phyloP scores from a whole-genome alignment of 1,139 yeast genomes.

The Candida sojae region DNA sequence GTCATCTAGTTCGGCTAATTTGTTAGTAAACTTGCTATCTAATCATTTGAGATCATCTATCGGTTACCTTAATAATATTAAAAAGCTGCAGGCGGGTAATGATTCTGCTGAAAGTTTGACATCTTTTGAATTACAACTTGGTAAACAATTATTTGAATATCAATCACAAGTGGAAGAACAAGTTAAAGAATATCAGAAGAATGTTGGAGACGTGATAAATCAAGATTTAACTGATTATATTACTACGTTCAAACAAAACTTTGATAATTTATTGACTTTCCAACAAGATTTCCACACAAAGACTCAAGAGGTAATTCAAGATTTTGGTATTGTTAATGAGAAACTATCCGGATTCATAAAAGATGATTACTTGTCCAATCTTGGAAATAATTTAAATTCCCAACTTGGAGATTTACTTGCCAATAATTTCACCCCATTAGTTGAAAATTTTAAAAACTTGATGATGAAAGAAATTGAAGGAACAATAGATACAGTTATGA shows the following conservation, averaged over 20 bases:
- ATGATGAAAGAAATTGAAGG: slow-evolving; percentile 9
- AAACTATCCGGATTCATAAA: slow-evolving; percentile 17
- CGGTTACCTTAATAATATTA: slow-evolving; percentile 5
- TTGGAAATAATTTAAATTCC: slow-evolving; percentile 9
- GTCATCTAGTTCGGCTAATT: slow-evolving; percentile 9
- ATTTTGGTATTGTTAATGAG: slow-evolving; percentile 17
- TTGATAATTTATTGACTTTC: slow-evolving; percentile 5
- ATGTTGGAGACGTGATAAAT: slow-evolving; percentile 6
- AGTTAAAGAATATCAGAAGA: slow-evolving; percentile 5
- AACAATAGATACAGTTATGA: slow-evolving; percentile 9
- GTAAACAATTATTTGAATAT: slow-evolving; percentile 5
- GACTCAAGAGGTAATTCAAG: slow-evolving; percentile 12
- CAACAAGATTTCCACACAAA: slow-evolving; percentile 8
- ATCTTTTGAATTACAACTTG: slow-evolving; percentile 7
- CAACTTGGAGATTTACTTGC: slow-evolving; percentile 11
- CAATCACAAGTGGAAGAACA: slow-evolving; percentile 5
- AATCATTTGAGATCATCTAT: slow-evolving; percentile 11
- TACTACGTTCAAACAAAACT: slow-evolving; percentile 6
- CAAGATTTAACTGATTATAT: slow-evolving; percentile 8
- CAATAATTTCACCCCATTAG: slow-evolving; percentile 5
- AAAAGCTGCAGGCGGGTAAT: slow-evolving; percentile 1
- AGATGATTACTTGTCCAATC: slow-evolving; percentile 14
- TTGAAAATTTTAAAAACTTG: slow-evolving; percentile 8
- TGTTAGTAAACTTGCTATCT: slow-evolving; percentile 11
- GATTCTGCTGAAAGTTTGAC: background rate